Conservation (phyloP, 257 asterid species). For the Nicotiana tabacum region DNA sequence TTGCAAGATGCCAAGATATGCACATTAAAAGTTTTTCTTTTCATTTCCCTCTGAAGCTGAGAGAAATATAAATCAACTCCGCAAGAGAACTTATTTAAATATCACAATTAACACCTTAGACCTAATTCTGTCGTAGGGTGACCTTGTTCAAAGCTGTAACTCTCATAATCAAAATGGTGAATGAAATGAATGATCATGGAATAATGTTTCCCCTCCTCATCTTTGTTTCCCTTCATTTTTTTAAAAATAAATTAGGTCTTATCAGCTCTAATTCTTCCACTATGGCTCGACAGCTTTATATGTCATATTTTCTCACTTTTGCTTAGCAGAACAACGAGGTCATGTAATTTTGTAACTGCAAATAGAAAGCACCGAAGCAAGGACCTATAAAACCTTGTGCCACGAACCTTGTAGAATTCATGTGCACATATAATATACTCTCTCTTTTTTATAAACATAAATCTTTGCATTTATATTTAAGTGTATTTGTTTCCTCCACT, state of each 20-base stretch:
- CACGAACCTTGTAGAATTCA: background rate
- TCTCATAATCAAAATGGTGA: background rate
- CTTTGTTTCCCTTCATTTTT: background rate
- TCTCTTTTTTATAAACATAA: background rate
- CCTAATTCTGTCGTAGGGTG: background rate
- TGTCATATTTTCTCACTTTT: background rate
- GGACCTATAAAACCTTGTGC: background rate
- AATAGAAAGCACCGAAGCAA: background rate
- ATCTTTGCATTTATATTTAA: background rate
- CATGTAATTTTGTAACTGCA: background rate
- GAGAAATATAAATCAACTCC: background rate
- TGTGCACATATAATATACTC: background rate
- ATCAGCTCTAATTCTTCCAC: background rate
- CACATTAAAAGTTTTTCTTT: background rate
- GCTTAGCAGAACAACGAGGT: background rate
- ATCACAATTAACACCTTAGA: background rate
- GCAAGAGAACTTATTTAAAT: background rate
- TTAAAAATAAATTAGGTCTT: background rate
- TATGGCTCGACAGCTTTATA: background rate
- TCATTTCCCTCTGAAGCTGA: background rate
- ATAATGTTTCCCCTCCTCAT: background rate
- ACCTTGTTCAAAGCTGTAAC: too few relatives aligned
- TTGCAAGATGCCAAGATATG: background rate
- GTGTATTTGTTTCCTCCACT: background rate
- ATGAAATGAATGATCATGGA: conserved; percentile 1